Base-by-base conservation (phyloP, 495 filamentous ascomycete species). In the Bryoglossum gracile region DNA sequence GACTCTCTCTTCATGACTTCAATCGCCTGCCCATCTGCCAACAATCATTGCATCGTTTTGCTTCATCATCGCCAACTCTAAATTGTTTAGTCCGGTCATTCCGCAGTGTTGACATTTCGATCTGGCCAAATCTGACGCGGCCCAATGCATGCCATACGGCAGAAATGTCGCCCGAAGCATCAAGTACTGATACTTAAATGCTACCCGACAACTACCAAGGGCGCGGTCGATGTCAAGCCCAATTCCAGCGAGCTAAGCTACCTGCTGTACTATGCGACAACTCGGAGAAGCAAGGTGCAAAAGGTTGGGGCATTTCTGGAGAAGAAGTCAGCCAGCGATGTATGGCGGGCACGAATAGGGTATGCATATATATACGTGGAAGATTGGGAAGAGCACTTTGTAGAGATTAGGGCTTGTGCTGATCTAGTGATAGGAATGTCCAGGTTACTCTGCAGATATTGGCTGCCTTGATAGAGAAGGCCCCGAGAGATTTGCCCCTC, bases 171-270 rank as follows among this genome's bases (percentile, higher is more conserved):
- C 46, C 89, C 90, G 17, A 95, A 94, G 67, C 90, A 96, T 65
- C 89, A 95, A 73, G 82, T 94, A 49, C 70, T 96, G 42, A 82
- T 94, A 41, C 75, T 95, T 24, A 95, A 94, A 65, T 96, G 90
- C 71, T 96, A 94, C 67, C 90, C 90, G 24, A 80, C 78, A 54
- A 89, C 86, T 46, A 84, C 87, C 46, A 95, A 94, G 67, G 87
- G 85, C 50, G 86, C 86, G 38, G 77, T 84, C 60, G 87, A 94
- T 54, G 86, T 94, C 48, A 91, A 89, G 65, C 88, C 90, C 8
- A 96, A 96, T 62, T 83, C 86, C 36, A 92, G 86, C 66, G 90
- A 96, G 70, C 80, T 96, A 34, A 94, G 87, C 62, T 96, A 96
- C 62, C 77, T 96, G 43, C 79, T 95, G 22, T 96, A 91, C 75